Percentiles rank a stretch among this genome's conserved stretches.
phyloP scores from a whole-genome alignment of 345 rosid genomes.

The Raphanus raphanistrum region DNA sequence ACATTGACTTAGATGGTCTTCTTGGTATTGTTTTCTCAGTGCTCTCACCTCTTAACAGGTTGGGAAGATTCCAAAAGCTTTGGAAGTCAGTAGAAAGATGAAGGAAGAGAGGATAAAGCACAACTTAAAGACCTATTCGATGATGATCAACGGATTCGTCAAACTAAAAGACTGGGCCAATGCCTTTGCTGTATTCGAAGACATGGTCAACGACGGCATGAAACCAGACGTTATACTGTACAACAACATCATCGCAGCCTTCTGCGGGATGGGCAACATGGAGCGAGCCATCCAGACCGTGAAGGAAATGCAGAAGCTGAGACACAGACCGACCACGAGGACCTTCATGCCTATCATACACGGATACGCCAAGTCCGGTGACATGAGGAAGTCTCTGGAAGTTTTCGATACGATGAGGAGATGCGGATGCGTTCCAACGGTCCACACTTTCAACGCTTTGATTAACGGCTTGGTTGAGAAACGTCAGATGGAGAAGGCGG shows the following conservation, averaged over 20 bases:
- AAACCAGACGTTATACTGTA: conserved; percentile 88
- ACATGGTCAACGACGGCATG: conserved; percentile 66
- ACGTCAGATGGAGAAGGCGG: conserved; percentile 89
- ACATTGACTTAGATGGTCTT: background rate
- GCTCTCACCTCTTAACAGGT: conserved; percentile 39
- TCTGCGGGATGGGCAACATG: conserved; percentile 98
- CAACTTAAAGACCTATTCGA: conserved; percentile 91
- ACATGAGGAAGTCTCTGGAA: conserved; percentile 75
- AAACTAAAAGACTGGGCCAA: conserved; percentile 94
- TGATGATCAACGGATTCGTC: conserved; percentile 89
- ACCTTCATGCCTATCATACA: conserved; percentile 93
- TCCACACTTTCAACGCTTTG: conserved; percentile 88
- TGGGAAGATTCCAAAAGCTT: conserved; percentile 83
- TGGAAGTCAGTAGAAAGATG: conserved; percentile 83
- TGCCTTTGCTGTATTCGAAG: conserved; percentile 88
- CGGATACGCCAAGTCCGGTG: conserved; percentile 80
- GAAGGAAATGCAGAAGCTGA: conserved; percentile 87
- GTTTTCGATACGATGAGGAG: conserved; percentile 87
- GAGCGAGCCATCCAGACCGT: conserved; percentile 80
- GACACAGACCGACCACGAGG: conserved; percentile 75
- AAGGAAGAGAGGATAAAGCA: conserved; percentile 71
- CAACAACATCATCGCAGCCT: conserved; percentile 80
- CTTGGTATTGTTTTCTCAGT: background rate
- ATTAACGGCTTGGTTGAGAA: conserved; percentile 91
- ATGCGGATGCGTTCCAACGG: conserved; percentile 89